These are phyloP conservation scores for Penicillium soppii DNA, from an alignment of 495 filamentous ascomycete genomes.

Conservation along the genomic window DNA sequence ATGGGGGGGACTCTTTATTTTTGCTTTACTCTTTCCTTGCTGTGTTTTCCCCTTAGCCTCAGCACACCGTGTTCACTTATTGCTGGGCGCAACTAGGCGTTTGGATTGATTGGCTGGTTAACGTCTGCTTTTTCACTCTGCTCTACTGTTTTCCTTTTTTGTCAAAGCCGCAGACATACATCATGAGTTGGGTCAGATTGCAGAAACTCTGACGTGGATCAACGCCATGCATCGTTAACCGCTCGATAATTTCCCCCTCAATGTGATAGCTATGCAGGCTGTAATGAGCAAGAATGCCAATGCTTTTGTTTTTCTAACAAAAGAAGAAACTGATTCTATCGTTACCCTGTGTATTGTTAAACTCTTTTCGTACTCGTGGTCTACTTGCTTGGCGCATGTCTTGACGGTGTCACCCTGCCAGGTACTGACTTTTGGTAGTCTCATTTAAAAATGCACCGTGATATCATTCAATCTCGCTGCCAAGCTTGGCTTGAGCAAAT, in stretches of 20 bases:
- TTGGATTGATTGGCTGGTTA: neutral
- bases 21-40: neutral
- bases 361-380: too few relatives aligned
- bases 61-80: neutral
- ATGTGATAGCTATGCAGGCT: conserved; percentile 10
- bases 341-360: too few relatives aligned
- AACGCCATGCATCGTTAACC: neutral
- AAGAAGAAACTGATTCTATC: neutral
- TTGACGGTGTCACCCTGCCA: conserved; percentile 11
- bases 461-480: conserved; percentile 13
- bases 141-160: neutral
- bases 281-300: conserved; percentile 21
- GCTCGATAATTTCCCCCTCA: neutral
- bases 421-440: conserved; percentile 11
- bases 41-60: neutral
- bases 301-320: neutral
- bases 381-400: neutral
- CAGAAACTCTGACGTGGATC: neutral
- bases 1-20: neutral
- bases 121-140: neutral
- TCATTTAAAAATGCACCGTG: conserved; percentile 20
- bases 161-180: neutral
- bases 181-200: neutral
- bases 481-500: neutral
- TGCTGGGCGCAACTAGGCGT: neutral